Percentiles rank a stretch among this genome's conserved stretches.
Evolutionary conservation across 768 basidiomycete genomes (phyloP).

Genomic region (Psilocybe cubensis): DNA sequence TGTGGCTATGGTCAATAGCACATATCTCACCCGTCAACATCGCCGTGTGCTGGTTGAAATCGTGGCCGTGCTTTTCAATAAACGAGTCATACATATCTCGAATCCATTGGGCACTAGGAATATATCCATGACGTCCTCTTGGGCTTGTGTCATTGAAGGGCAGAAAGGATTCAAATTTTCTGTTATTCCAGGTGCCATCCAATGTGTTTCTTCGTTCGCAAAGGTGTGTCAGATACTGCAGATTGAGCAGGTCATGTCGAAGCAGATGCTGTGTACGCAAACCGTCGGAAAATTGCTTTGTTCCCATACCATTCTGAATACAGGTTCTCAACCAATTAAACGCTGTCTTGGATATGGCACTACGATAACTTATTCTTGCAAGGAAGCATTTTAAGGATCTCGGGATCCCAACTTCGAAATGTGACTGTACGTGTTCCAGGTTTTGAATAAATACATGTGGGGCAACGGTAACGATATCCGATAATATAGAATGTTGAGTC

Average conservation of each 20-base stretch:
- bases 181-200: background rate
- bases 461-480: slow-evolving; percentile 26
- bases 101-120: slow-evolving; percentile 24
- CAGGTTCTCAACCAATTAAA: slow-evolving; percentile 21
- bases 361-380: slow-evolving; percentile 23
- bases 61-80: slow-evolving; percentile 15
- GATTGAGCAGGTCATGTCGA: slow-evolving; percentile 20
- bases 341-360: slow-evolving; percentile 14
- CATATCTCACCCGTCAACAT: slow-evolving; percentile 23
- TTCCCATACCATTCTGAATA: slow-evolving; percentile 28
- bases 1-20: slow-evolving; percentile 28
- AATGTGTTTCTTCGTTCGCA: background rate
- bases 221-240: slow-evolving; percentile 20
- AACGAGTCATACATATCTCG: slow-evolving; percentile 26
- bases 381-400: slow-evolving; percentile 24
- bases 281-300: slow-evolving; percentile 28
- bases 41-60: slow-evolving; percentile 27
- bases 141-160: slow-evolving; percentile 17
- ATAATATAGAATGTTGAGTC: slow-evolving; percentile 23
- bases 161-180: slow-evolving; percentile 18
- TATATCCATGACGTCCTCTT: slow-evolving; percentile 23
- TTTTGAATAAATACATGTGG: slow-evolving; percentile 14
- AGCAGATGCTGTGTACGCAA: slow-evolving; percentile 22
- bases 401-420: slow-evolving; percentile 29
- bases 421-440: slow-evolving; percentile 13